Evolutionary conservation across 352 stramenopile genomes (phyloP), one percentile per base, ranked within the genome.

Genomic region (Aphanomyces invadans): DNA sequence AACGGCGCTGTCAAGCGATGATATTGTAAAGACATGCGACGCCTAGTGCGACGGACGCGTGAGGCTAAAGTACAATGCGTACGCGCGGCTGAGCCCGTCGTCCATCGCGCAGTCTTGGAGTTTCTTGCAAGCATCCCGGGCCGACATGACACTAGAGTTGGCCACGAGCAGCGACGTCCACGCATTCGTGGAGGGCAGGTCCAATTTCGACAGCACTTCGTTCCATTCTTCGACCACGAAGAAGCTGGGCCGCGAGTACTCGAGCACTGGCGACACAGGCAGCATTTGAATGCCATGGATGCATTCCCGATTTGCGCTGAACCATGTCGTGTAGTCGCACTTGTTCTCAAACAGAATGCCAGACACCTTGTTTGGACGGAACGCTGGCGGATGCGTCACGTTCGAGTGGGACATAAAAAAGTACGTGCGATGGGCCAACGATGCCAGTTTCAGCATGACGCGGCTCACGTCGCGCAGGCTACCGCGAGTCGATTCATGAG

Each of bases 221-320:
- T 83, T 62, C 80, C 80, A 89, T 56, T 89, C 80, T 44, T 89
- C 79, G 5, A 70, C 66, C 12, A 89, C 72, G 51, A 89, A 89
- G 23, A 49, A 33, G 21, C 9, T 4, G 15, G 73, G 60, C 36
- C 80, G 77, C 1, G 80, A 74, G 17, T 74, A 68, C 53, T 76
- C 71, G 17, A 78, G 69, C 53, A 87, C 78, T 5, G 80, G 77
- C 33, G 79, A 86, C 28, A 89, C 72, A 0, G 80, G 80, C 4
- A 89, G 70, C 80, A 89, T 89, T 73, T 89, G 80, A 61, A 89
- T 89, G 55, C 80, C 80, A 69, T 89, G 80, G 51, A 89, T 89
- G 69, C 80, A 89, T 31, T 88, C 75, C 69, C 84, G 83, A 55
- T 84, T 79, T 4, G 80, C 74, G 36, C 77, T 88, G 69, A 89